A percentile compares a stretch with the other conserved stretches of the same genome.
phyloP scores from a whole-genome alignment of 371 early-diverging fungal genomes.

The Nematocida homosporus region DNA sequence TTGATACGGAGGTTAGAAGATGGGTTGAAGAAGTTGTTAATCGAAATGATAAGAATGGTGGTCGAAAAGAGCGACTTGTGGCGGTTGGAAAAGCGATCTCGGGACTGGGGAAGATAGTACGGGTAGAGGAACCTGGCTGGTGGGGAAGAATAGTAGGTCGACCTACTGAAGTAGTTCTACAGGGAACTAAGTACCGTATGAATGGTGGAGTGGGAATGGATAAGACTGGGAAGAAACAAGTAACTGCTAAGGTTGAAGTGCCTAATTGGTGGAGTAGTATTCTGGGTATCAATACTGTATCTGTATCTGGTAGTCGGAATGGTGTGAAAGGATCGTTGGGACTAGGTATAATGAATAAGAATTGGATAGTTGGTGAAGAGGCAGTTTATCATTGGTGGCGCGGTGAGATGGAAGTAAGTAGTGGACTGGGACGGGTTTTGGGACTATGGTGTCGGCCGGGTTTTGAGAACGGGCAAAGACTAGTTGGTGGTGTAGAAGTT shows the following conservation, averaged over 20 bases:
- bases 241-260: constrained; percentile 4
- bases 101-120: not conserved
- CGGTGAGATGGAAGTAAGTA: not conserved
- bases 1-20: not conserved
- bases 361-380: not conserved
- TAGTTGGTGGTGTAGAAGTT: not conserved
- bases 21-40: not conserved
- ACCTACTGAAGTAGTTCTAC: not conserved
- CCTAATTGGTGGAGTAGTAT: not conserved
- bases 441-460: not conserved
- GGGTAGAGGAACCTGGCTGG: not conserved
- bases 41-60: not conserved
- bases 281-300: not conserved
- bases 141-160: not conserved
- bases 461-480: not conserved
- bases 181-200: too few species aligned
- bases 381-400: constrained; percentile 2
- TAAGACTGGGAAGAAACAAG: not conserved
- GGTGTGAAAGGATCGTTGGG: not conserved
- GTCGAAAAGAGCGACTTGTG: not conserved
- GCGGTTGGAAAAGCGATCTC: not conserved
- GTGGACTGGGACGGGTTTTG: not conserved
- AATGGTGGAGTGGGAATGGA: not conserved
- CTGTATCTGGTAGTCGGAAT: not conserved
- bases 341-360: constrained; percentile 1